Evolutionary conservation across 2,329 filamentous ascomycete species (phyloP).

Genomic region (Teratosphaeria gauchensis): DNA sequence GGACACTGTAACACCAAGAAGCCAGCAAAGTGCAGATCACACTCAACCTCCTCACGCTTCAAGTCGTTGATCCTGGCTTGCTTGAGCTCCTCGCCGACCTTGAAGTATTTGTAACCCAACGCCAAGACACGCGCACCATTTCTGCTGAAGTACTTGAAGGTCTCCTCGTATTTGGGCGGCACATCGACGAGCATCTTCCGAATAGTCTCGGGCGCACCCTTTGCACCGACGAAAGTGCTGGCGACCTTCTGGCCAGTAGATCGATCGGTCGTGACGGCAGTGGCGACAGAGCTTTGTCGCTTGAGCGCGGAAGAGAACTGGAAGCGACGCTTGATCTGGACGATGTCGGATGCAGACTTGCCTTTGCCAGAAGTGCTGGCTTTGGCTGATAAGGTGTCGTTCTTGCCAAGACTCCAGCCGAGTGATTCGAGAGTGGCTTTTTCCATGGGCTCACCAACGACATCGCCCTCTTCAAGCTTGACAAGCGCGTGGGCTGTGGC

Average conservation of each 20-base stretch:
- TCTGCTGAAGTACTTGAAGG: slow-evolving; percentile 94
- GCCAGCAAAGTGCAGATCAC: slow-evolving; percentile 76
- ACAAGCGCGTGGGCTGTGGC: slow-evolving; percentile 93
- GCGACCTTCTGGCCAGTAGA: slow-evolving; percentile 66
- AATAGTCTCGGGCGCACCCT: slow-evolving; percentile 95
- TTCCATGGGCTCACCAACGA: slow-evolving; percentile 98
- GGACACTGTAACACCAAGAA: slow-evolving; percentile 94
- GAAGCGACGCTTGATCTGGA: slow-evolving; percentile 93
- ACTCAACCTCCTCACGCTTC: slow-evolving; percentile 86
- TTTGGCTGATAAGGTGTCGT: slow-evolving; percentile 72
- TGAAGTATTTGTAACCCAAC: slow-evolving; percentile 86
- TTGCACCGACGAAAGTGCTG: slow-evolving; percentile 88
- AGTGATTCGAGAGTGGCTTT: slow-evolving; percentile 86
- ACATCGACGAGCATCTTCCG: slow-evolving; percentile 79
- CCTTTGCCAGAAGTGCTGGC: slow-evolving; percentile 31
- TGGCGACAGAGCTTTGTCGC: slow-evolving; percentile 88
- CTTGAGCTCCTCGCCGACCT: slow-evolving; percentile 69
- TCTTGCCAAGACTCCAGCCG: slow-evolving; percentile 84
- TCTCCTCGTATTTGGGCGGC: slow-evolving; percentile 88
- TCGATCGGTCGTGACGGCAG: slow-evolving; percentile 61
- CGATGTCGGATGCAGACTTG: slow-evolving; percentile 54
- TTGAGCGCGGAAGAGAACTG: slow-evolving; percentile 97
- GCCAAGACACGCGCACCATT: slow-evolving; percentile 91
- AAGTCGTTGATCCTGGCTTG: slow-evolving; percentile 82
- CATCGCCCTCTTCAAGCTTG: slow-evolving; percentile 90